Percentiles rank a stretch among this genome's conserved stretches.
These are phyloP conservation scores for Umbilicus rupestris DNA, from an alignment of 164 flowering plant genomes.

Conservation along the genomic window DNA sequence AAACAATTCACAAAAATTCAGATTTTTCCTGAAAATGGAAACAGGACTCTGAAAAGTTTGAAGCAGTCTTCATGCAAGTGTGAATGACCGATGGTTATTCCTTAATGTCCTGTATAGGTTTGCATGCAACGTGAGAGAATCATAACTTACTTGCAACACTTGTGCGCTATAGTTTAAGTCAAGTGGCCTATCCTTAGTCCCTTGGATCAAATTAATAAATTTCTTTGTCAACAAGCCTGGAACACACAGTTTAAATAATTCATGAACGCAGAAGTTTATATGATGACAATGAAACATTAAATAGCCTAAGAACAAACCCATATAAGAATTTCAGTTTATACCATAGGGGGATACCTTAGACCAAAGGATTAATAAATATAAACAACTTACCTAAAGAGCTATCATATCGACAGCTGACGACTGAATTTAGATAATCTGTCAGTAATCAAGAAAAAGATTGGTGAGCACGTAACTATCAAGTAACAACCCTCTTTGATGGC, in stretches of 20 bases:
- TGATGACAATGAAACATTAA: not conserved
- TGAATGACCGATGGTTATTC: not conserved
- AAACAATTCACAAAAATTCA: not conserved
- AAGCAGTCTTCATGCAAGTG: not conserved
- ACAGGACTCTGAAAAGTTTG: too few relatives aligned
- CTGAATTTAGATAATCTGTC: constrained; percentile 20
- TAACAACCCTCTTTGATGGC: constrained; percentile 2
- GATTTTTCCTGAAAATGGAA: not conserved
- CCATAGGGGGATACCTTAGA: not conserved
- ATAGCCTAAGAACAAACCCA: not conserved
- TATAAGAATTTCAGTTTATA: not conserved
- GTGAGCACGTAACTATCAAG: constrained; percentile 9
- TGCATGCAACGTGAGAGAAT: not conserved
- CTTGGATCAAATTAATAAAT: constrained; percentile 27
- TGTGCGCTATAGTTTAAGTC: constrained; percentile 28
- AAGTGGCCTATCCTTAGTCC: constrained; percentile 32
- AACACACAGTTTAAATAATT: not conserved
- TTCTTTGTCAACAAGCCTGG: constrained; percentile 37
- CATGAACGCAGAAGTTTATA: constrained; percentile 5
- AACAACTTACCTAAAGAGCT: constrained; percentile 43
- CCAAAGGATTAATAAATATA: not conserved
- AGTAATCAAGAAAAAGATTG: constrained; percentile 17
- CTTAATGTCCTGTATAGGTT: not conserved
- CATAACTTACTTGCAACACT: constrained; percentile 22
- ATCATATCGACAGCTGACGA: constrained; percentile 42